These are phyloP conservation scores for Apiotrichum gamsii DNA, from an alignment of 1,284 basidiomycete genomes.

Conservation along the genomic window DNA sequence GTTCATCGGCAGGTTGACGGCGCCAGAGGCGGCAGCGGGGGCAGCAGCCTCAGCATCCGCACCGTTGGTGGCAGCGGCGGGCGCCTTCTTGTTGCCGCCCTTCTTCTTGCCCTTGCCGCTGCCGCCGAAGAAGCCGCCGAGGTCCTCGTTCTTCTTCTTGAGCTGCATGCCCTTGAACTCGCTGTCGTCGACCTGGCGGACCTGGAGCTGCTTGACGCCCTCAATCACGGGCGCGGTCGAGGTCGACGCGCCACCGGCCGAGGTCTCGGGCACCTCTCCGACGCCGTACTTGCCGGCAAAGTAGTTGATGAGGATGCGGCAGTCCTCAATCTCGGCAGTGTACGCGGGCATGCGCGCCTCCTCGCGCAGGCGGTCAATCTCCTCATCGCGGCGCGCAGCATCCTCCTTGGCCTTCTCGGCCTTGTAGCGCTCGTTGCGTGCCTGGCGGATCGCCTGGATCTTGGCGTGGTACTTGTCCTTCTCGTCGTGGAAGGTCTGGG, in stretches of 20 bases:
- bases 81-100: slow-evolving; percentile 55
- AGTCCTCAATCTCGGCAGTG: slow-evolving; percentile 92
- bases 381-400: slow-evolving; percentile 71
- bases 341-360: slow-evolving; percentile 88
- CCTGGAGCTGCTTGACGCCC: slow-evolving; percentile 74
- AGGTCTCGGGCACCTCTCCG: slow-evolving; percentile 38
- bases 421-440: slow-evolving; percentile 71
- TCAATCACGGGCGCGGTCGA: slow-evolving; percentile 48
- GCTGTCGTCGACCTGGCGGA: slow-evolving; percentile 68
- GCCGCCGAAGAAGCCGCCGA: slow-evolving; percentile 72
- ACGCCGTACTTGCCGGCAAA: slow-evolving; percentile 67
- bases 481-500: slow-evolving; percentile 65
- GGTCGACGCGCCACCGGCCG: slow-evolving; percentile 23
- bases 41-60: slow-evolving; percentile 24
- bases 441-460: slow-evolving; percentile 66
- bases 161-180: slow-evolving; percentile 65
- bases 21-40: slow-evolving; percentile 38
- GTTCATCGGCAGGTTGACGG: slow-evolving; percentile 74
- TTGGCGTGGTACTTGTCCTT: slow-evolving; percentile 76
- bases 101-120: slow-evolving; percentile 60
- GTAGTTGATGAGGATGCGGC: slow-evolving; percentile 65
- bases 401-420: slow-evolving; percentile 79
- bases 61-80: slow-evolving; percentile 19
- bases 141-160: slow-evolving; percentile 78
- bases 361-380: slow-evolving; percentile 75